Base-by-base conservation (phyloP, 2,329 filamentous ascomycete species). In the Pseudopyricularia cyperi region DNA sequence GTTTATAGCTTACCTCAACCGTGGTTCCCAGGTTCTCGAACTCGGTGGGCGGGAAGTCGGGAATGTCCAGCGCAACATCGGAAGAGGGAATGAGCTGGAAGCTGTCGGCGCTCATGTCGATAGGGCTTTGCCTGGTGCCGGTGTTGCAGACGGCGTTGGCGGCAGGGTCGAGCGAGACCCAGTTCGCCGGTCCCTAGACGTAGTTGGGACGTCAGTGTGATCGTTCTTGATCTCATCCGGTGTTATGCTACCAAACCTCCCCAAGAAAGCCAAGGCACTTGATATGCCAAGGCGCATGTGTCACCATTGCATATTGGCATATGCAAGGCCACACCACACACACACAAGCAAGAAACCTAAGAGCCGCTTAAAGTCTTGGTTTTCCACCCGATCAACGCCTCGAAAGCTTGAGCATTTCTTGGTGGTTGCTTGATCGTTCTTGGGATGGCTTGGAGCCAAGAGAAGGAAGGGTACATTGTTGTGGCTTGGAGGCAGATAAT, bases 21-120 rank as follows among this genome's bases (percentile, higher is more conserved):
- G 76, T 80, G 26, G 74, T 75, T 47, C 76, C 77, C 11, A 79
- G 67, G 61, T 81, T 80, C 63, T 79, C 74, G 52, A 80, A 76
- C 35, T 70, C 66, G 48, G 72, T 70, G 46, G 66, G 63, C 17
- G 61, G 60, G 47, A 66, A 63, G 59, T 66, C 70, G 42, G 73
- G 68, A 51, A 79, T 66, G 33, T 64, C 57, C 52, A 68, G 64
- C 59, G 57, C 52, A 5, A 68, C 30, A n/a, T 68, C 57, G 33
- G 61, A 56, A 44, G 61, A 62, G 9, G 63, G 51, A 7, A 67
- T 56, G 34, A 65, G 50, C 26, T 59, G 61, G 53, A 68, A 70
- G 30, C 60, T 57, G n/a, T 61, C 66, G 3, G 57, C 58, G 6
- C 62, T 62, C 69, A 72, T 70, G 62, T 80, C 73, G 64, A 83